Base-by-base conservation (phyloP, 2,329 filamentous ascomycete genomes). In the Clonostachys rosea region DNA sequence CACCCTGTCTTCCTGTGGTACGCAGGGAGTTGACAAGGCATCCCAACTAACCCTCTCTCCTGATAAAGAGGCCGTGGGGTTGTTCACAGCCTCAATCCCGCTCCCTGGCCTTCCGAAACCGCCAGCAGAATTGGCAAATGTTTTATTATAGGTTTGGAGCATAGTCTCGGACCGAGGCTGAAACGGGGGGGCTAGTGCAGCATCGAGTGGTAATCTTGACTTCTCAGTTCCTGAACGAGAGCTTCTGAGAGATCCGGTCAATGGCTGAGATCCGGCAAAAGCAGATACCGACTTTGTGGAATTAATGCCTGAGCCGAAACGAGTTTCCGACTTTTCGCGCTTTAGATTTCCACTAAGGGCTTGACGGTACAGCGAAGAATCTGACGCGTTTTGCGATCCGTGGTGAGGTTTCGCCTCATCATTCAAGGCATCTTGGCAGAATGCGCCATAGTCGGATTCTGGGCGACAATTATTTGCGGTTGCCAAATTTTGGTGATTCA, bases 151-250 rank as follows among this genome's bases (percentile, higher is more conserved):
- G 24, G 24, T 30, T 10, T 30, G 24, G 24, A 30, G 24, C 24
- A 30, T 30, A 30, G 34, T 14, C 34, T 44, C 42, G 8, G 42
- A 17, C 5, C 70, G 69, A 34, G 75, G 74, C 45, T 74, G 67
- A 47, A 79, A 79, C 1, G 73, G 68, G 3, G 75, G 70, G 16
- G 75, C 74, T 43, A 74, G 57, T 34, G 76, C 74, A 30, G 75
- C 74, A 47, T 64, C 67, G 40, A 67, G 67, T 2, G 74, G 71
- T 33, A 78, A 60, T 17, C 63, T 59, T 4, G 64, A 66, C 2
- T 64, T 60, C 40, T 61, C 68, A 49, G 63, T 65, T 39, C 52
- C 49, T 3, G 56, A 55, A 18, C 62, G 64, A 3, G 50, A 48
- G 44, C 51, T 45, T 44, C 51, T 47, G 30, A 45, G 41, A 30